Percentiles rank a stretch among this genome's conserved stretches.
phyloP scores from a whole-genome alignment of 2,329 filamentous ascomycete genomes.

The Aspergillus ochraceus region DNA sequence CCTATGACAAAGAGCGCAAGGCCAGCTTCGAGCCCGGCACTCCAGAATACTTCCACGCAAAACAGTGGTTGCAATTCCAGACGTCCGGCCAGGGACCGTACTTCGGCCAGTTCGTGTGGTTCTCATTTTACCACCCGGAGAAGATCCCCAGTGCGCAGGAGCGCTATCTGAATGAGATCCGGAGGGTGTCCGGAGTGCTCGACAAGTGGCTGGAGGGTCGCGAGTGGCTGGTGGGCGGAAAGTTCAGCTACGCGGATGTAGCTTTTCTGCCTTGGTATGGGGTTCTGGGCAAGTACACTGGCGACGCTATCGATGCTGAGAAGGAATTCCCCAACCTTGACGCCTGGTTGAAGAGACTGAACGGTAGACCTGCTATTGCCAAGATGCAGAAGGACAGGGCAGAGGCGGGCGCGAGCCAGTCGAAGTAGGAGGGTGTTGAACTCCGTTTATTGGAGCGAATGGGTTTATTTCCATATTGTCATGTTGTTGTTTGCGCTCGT shows the following conservation, averaged over 20 bases:
- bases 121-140: conserved; percentile 42
- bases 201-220: conserved; percentile 39
- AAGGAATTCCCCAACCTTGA: conserved; percentile 30
- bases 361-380: conserved; percentile 27
- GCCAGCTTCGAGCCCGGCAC: conserved; percentile 36
- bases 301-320: conserved; percentile 23
- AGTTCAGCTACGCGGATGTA: conserved; percentile 45
- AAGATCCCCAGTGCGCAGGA: conserved; percentile 44
- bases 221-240: conserved; percentile 46
- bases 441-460: background rate
- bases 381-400: conserved; percentile 20
- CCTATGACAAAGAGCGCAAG: conserved; percentile 43
- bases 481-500: background rate
- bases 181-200: conserved; percentile 47
- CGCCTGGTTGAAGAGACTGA: conserved; percentile 31
- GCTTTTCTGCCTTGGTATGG: conserved; percentile 42
- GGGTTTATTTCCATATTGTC: background rate
- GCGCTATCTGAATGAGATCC: conserved; percentile 47
- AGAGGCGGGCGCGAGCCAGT: conserved; percentile 8
- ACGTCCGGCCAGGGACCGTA: conserved; percentile 50
- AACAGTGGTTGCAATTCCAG: conserved; percentile 50
- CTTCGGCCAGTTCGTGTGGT: conserved; percentile 51
- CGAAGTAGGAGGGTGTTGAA: background rate
- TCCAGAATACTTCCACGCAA: conserved; percentile 39
- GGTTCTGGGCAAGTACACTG: conserved; percentile 7